A percentile compares a stretch with the other conserved stretches of the same genome.
phyloP scores from a whole-genome alignment of 2,329 filamentous ascomycete genomes.

The Ascochyta viciae-villosae region DNA sequence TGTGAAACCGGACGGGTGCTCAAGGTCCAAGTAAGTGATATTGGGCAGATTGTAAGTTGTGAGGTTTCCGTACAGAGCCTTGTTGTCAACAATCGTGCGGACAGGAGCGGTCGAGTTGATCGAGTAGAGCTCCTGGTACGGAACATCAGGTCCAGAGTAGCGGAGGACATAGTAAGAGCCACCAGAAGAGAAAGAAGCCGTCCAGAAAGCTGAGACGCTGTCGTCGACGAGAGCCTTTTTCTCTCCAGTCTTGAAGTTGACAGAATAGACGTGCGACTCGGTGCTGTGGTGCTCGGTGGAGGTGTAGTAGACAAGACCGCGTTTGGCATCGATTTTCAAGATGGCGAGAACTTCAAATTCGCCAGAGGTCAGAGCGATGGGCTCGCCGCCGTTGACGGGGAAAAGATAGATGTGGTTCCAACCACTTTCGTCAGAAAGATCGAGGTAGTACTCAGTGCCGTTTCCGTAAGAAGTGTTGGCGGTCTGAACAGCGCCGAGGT shows the following conservation, averaged over 20 bases:
- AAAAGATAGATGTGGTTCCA: conserved; percentile 72
- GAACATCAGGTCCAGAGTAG: conserved; percentile 71
- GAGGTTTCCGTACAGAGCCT: conserved; percentile 62
- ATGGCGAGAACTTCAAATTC: conserved; percentile 70
- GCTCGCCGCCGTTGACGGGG: conserved; percentile 62
- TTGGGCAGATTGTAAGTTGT: conserved; percentile 68
- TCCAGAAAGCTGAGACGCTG: conserved; percentile 64
- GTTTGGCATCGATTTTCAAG: conserved; percentile 64
- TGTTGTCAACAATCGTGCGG: conserved; percentile 67
- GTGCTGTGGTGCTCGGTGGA: conserved; percentile 71
- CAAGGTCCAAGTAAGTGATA: conserved; percentile 68
- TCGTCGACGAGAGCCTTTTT: conserved; percentile 69
- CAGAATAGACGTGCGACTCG: conserved; percentile 71
- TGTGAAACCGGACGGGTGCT: conserved; percentile 66
- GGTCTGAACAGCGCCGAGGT: conserved; percentile 56
- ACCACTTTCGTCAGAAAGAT: conserved; percentile 70
- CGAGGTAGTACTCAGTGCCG: conserved; percentile 64
- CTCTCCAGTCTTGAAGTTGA: conserved; percentile 63
- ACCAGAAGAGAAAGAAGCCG: conserved; percentile 68
- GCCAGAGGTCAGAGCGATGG: conserved; percentile 67
- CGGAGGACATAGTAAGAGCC: conserved; percentile 71
- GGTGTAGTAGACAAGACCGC: conserved; percentile 67
- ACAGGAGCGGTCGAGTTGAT: conserved; percentile 63
- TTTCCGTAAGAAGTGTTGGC: conserved; percentile 47
- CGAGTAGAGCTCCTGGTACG: conserved; percentile 72